phyloP scores from a whole-genome alignment of 306 rosid species.

The Rosa lucieae region DNA sequence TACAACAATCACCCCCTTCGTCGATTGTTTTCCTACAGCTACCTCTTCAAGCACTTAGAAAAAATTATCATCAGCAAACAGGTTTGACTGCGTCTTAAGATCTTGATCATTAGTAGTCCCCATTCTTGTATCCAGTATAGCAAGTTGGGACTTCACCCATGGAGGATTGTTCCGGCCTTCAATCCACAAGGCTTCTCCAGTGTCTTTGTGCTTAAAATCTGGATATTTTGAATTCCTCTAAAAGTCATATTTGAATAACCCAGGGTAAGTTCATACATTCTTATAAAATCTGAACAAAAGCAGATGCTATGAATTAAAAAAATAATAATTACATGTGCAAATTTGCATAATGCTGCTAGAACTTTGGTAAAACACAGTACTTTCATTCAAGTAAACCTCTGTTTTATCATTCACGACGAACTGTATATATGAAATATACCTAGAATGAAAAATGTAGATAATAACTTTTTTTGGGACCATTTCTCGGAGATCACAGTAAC shows the following conservation, averaged over 20 bases:
- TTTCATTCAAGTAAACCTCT: not conserved
- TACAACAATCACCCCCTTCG: conserved; percentile 23
- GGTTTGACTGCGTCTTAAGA: conserved; percentile 39
- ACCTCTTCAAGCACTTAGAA: conserved; percentile 35
- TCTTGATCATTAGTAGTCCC: conserved; percentile 47
- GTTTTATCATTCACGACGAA: not conserved
- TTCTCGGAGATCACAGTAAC: not conserved
- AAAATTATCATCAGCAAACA: conserved; percentile 40
- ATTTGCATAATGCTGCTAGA: not conserved
- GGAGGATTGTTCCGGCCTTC: conserved; percentile 77
- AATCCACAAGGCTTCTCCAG: conserved; percentile 92
- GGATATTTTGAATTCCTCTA: conserved; percentile 93
- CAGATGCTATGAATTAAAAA: not conserved
- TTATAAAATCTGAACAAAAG: not conserved
- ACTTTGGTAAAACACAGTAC: not conserved
- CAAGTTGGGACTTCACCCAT: conserved; percentile 89
- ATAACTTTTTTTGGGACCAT: not conserved
- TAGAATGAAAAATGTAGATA: not conserved
- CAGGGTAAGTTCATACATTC: not conserved
- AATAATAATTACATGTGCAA: not conserved
- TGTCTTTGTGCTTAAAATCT: conserved; percentile 91
- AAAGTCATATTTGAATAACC: conserved; percentile 3
- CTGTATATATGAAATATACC: not conserved
- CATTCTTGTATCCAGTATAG: conserved; percentile 68
- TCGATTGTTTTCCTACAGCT: conserved; percentile 3